Conservation (phyloP, 257 asterid genomes). For the Ilex asprella region DNA sequence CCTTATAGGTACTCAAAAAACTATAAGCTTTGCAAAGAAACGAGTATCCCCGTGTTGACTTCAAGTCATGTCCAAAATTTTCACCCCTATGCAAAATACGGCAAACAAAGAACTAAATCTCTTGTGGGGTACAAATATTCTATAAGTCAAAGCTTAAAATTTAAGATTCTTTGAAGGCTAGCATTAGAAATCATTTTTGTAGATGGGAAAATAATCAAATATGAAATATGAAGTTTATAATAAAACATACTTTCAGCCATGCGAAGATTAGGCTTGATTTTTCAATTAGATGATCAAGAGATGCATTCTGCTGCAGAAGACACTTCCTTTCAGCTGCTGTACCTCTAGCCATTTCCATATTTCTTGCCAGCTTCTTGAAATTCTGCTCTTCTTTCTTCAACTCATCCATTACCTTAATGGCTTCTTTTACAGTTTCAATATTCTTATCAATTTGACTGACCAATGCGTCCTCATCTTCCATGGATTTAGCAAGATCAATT, state of each 20-base stretch:
- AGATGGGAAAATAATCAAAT: no score
- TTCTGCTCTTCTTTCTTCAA: slow-evolving; percentile 65
- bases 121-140: no score
- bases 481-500: slow-evolving; percentile 60
- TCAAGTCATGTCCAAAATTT: no score
- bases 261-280: slow-evolving; percentile 64
- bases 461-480: slow-evolving; percentile 85
- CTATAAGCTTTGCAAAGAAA: no score
- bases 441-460: slow-evolving; percentile 53
- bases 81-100: no score
- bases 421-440: slow-evolving; percentile 53
- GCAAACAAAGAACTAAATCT: no score
- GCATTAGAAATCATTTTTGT: no score
- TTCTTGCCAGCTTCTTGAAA: slow-evolving; percentile 72
- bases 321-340: slow-evolving; percentile 57
- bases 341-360: slow-evolving; percentile 54
- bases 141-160: no score
- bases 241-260: slow-evolving; percentile 52
- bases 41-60: no score
- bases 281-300: slow-evolving; percentile 69
- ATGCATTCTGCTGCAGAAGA: slow-evolving; percentile 56
- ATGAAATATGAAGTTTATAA: no score
- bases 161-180: no score
- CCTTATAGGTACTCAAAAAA: no score
- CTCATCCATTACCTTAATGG: slow-evolving; percentile 54